Evolutionary conservation across 441 rosid genomes (phyloP).

Genomic region (Lepidium campestre): DNA sequence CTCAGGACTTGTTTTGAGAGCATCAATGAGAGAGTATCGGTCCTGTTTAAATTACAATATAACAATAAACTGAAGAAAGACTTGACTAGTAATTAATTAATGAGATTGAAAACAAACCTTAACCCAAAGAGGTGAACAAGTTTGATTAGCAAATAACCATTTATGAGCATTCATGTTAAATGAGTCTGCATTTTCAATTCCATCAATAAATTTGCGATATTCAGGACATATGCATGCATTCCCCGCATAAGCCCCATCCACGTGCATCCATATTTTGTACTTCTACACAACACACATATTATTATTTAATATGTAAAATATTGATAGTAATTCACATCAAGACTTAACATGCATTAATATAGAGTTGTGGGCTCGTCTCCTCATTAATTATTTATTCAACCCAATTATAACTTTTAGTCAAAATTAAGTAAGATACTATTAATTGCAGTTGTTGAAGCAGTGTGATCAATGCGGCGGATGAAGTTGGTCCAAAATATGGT

Average conservation of each 20-base stretch:
- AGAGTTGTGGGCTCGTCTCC: no score
- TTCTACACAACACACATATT: constrained; percentile 49
- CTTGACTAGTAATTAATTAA: not conserved
- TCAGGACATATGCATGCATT: constrained; percentile 89
- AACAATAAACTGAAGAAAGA: not conserved
- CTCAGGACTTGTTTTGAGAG: constrained; percentile 78
- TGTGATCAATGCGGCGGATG: not conserved
- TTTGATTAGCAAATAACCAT: constrained; percentile 81
- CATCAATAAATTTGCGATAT: constrained; percentile 58
- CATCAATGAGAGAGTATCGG: constrained; percentile 57
- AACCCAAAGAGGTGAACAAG: constrained; percentile 88
- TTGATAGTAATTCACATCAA: no score
- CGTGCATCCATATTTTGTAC: constrained; percentile 71
- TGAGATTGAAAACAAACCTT: constrained; percentile 42
- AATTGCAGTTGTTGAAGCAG: not conserved
- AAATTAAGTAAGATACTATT: no score
- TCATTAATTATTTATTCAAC: no score
- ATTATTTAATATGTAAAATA: no score
- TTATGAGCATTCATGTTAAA: constrained; percentile 90
- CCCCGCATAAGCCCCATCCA: constrained; percentile 96
- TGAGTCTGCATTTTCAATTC: constrained; percentile 82
- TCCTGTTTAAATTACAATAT: constrained; percentile 39
- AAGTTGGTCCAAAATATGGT: not conserved
- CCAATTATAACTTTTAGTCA: no score
- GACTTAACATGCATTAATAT: not conserved